Evolutionary conservation across 139 green algal species (phyloP).

Genomic region (Micractinium sp.): DNA sequence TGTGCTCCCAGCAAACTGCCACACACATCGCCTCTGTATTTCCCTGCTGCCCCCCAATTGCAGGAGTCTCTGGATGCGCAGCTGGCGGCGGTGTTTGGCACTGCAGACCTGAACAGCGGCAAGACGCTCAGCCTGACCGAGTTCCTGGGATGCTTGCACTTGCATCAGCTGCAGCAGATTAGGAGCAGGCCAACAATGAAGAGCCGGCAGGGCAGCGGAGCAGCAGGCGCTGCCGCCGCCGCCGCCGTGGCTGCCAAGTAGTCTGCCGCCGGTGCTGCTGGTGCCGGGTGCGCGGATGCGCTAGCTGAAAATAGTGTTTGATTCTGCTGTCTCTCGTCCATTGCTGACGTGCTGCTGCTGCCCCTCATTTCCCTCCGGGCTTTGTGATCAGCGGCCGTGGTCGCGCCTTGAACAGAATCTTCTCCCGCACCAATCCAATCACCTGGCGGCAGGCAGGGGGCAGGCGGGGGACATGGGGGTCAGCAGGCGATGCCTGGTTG

Average conservation of each 20-base stretch:
- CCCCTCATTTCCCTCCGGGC: slow-evolving; percentile 15
- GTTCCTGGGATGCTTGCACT: slow-evolving; percentile 86
- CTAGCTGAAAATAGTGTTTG: background rate
- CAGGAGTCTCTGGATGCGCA: slow-evolving; percentile 77
- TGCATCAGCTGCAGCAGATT: slow-evolving; percentile 75
- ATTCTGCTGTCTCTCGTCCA: background rate
- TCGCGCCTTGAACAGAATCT: slow-evolving; percentile 86
- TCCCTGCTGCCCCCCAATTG: background rate
- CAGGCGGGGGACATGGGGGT: background rate
- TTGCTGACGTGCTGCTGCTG: background rate
- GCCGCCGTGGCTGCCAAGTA: slow-evolving; percentile 18
- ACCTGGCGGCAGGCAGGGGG: slow-evolving; percentile 44
- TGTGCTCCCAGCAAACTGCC: background rate
- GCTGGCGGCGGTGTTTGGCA: slow-evolving; percentile 93
- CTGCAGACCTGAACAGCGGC: slow-evolving; percentile 85
- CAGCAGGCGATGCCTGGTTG: background rate
- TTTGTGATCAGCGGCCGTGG: slow-evolving; percentile 76
- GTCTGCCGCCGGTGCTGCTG: background rate
- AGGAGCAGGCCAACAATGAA: slow-evolving; percentile 48
- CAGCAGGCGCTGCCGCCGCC: background rate
- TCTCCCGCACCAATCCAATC: slow-evolving; percentile 75
- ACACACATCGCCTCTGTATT: background rate
- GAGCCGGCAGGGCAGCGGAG: background rate
- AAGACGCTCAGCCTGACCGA: slow-evolving; percentile 90
- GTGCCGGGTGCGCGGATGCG: too few relatives aligned